Evolutionary conservation across 495 filamentous ascomycete genomes (phyloP).

Genomic region (Podospora anserina): DNA sequence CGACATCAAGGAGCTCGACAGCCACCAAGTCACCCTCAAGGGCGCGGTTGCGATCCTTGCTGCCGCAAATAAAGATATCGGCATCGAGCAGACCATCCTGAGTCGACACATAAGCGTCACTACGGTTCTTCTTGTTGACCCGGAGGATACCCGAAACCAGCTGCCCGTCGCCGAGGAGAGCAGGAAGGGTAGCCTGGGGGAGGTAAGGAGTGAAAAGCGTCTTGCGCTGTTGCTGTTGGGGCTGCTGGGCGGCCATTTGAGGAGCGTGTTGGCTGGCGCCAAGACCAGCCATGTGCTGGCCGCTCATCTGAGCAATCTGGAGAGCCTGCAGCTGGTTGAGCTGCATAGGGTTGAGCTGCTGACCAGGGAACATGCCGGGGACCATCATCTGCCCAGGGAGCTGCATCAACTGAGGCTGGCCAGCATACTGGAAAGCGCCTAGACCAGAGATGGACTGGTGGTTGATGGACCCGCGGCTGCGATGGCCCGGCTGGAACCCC

Average conservation of each 20-base stretch:
- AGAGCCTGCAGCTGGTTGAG: constrained; percentile 88
- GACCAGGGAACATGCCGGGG: constrained; percentile 74
- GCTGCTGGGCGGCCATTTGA: constrained; percentile 59
- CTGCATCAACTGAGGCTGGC: constrained; percentile 88
- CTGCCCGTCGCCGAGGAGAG: constrained; percentile 85
- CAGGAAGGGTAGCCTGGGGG: constrained; percentile 90
- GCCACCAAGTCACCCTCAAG: constrained; percentile 94
- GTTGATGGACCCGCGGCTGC: constrained; percentile 76
- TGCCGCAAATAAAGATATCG: constrained; percentile 98
- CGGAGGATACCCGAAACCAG: constrained; percentile 94
- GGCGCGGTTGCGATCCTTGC: constrained; percentile 95
- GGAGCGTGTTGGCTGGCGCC: constrained; percentile 77
- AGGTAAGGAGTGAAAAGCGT: constrained; percentile 98
- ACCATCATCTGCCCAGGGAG: constrained; percentile 75
- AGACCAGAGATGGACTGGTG: constrained; percentile 78
- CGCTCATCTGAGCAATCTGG: constrained; percentile 80
- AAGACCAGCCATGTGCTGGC: constrained; percentile 64
- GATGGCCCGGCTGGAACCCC: constrained; percentile 91
- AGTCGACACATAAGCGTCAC: constrained; percentile 95
- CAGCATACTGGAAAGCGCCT: constrained; percentile 84
- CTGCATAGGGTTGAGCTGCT: constrained; percentile 86
- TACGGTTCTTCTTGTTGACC: constrained; percentile 99
- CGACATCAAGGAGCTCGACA: constrained; percentile 93
- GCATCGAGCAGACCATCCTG: constrained; percentile 83
- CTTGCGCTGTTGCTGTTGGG: constrained; percentile 93